phyloP scores from a whole-genome alignment of 179 eudicot species.

The Silene noctiflora region DNA sequence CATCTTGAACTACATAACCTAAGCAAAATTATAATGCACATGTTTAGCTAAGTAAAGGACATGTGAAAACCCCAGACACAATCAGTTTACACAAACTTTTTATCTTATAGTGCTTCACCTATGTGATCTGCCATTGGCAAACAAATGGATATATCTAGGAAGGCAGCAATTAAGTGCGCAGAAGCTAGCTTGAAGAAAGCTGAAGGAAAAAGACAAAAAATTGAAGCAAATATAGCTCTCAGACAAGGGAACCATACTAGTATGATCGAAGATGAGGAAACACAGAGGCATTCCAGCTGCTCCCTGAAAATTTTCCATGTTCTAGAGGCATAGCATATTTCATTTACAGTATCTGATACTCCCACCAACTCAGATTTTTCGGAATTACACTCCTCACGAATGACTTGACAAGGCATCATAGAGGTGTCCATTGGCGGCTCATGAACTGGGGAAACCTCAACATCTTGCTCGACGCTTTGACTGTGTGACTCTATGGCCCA shows the following conservation, averaged over 20 bases:
- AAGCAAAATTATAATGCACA: background rate
- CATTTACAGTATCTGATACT: slow-evolving; percentile 25
- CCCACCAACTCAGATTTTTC: slow-evolving; percentile 22
- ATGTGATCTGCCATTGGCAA: background rate
- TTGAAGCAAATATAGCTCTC: too few species aligned
- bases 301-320: slow-evolving; percentile 75
- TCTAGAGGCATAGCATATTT: slow-evolving; percentile 43
- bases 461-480: slow-evolving; percentile 34
- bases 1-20: background rate
- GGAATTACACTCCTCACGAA: slow-evolving; percentile 17
- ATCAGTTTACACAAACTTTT: background rate
- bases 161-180: background rate
- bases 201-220: too few species aligned
- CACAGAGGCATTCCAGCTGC: slow-evolving; percentile 71
- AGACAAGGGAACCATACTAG: slow-evolving; percentile 43
- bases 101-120: background rate
- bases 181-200: too few species aligned
- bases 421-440: slow-evolving; percentile 26
- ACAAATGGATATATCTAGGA: background rate
- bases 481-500: slow-evolving; percentile 69
- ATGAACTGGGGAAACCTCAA: slow-evolving; percentile 28
- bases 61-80: background rate
- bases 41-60: background rate
- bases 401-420: slow-evolving; percentile 10
- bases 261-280: slow-evolving; percentile 70